These are phyloP conservation scores for Candida methanosorbosa DNA, from an alignment of 805 yeast genomes.

Conservation along the genomic window DNA sequence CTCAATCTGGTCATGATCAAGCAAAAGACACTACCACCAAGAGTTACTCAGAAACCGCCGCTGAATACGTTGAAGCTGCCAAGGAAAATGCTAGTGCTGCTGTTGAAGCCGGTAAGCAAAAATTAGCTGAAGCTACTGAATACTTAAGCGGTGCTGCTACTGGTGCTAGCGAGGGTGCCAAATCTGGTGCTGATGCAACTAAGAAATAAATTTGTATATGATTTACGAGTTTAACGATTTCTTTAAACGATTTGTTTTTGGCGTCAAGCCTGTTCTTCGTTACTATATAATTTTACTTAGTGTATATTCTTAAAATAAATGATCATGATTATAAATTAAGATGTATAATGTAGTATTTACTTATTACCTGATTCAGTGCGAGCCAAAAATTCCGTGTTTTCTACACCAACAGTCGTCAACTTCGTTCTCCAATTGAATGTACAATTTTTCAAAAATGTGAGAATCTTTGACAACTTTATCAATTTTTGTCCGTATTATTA, in stretches of 20 bases:
- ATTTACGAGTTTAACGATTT: too few species aligned
- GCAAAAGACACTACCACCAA: constrained; percentile 23
- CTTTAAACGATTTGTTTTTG: too few species aligned
- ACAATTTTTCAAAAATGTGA: constrained; percentile 14
- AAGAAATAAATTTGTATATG: too few species aligned
- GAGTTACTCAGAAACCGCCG: constrained; percentile 34
- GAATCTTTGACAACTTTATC: constrained; percentile 17
- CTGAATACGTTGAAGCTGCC: constrained; percentile 36
- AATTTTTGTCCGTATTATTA: constrained; percentile 16
- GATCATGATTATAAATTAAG: not conserved
- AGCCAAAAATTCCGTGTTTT: constrained; percentile 19
- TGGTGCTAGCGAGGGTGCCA: constrained; percentile 39
- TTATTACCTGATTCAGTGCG: constrained; percentile 6
- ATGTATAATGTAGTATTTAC: not conserved
- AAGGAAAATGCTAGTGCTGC: constrained; percentile 39
- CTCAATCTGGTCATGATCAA: constrained; percentile 36
- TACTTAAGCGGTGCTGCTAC: constrained; percentile 53
- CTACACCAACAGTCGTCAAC: constrained; percentile 32
- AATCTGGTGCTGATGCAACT: constrained; percentile 4
- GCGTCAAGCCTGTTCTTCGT: too few species aligned
- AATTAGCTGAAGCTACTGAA: constrained; percentile 39
- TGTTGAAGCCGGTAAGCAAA: constrained; percentile 42
- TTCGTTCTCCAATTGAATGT: constrained; percentile 27
- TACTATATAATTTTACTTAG: not conserved
- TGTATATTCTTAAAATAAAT: too few species aligned